Conservation (phyloP, 352 stramenopile species). For the Phytophthora rubi region DNA sequence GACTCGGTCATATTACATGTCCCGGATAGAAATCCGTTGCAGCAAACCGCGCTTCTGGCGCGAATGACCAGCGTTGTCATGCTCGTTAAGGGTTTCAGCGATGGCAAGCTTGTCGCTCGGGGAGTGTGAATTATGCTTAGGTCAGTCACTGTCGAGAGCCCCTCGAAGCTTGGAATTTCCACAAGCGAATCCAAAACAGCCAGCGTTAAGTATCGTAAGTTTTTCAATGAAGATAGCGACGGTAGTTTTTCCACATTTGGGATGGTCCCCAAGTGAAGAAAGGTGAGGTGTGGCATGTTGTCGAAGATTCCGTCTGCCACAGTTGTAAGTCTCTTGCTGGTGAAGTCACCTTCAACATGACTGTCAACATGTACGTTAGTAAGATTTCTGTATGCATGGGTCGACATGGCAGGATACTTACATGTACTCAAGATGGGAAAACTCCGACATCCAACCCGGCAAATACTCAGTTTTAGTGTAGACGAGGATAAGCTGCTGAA, state of each 20-base stretch:
- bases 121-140: conserved; percentile 38
- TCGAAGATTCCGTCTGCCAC: conserved; percentile 34
- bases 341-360: conserved; percentile 46
- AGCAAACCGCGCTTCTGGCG: conserved; percentile 37
- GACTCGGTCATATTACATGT: conserved; percentile 32
- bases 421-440: conserved; percentile 39
- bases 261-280: conserved; percentile 42
- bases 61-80: conserved; percentile 30
- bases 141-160: conserved; percentile 21
- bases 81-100: conserved; percentile 18
- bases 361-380: background rate
- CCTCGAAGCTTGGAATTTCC: conserved; percentile 23
- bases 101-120: conserved; percentile 27
- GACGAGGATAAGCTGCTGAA: conserved; percentile 36
- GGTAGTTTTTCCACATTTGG: conserved; percentile 34
- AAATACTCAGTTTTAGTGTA: conserved; percentile 38
- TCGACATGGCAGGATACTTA: conserved; percentile 13
- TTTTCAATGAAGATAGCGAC: conserved; percentile 36
- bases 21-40: conserved; percentile 40
- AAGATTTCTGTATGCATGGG: background rate
- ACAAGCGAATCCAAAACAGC: conserved; percentile 11
- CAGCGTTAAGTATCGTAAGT: conserved; percentile 39
- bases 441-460: conserved; percentile 28
- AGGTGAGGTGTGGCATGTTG: conserved; percentile 44
- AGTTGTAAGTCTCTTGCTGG: conserved; percentile 23